Base-by-base conservation (phyloP, 2,329 filamentous ascomycete genomes). In the Aspergillus sojae region DNA sequence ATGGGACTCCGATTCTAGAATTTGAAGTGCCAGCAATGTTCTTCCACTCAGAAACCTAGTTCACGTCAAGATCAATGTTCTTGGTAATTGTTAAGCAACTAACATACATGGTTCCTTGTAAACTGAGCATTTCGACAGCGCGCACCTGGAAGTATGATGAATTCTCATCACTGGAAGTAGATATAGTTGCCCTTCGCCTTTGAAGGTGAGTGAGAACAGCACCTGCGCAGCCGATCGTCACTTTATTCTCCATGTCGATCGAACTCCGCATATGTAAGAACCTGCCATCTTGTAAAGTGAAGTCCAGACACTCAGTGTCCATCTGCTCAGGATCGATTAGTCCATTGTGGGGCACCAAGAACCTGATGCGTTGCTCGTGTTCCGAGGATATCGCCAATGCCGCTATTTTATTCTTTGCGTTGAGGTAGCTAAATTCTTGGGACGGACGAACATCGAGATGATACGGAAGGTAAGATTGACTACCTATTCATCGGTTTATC, bases 171-270 rank as follows among this genome's bases (percentile, higher is more conserved):
- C 86, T 85, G 1, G 88, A 86, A 3, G 90, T 79, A 70, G 88
- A 89, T 41, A 87, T 84, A 3, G 86, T 83, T 45, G 88, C 85
- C 72, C 85, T 85, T 69, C 88, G 85, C 58, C 92, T 88, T 70
- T 92, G 88, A 28, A 97, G 77, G 67, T 96, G 92, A 5, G 86
- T 85, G n/a, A 98, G 79, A 2, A 98, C 80, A 30, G 94, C 94
- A n/a, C 94, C 93, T 30, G 90, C 91, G 77, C 95, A 98, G 3
- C 92, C 91, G 55, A 96, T 82, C 81, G 93, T 92, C 14, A 91
- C 75, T 6, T 78, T 81, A 70, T 91, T 94, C 3, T 94, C 90
- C 60, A 95, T 80, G 71, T 96, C 89, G 64, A 96, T 84, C 64
- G 82, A 86, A 1, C 90, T 86, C 3, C 89, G 88, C 10, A 96